Base-by-base conservation (phyloP, 2,329 filamentous ascomycete genomes). In the Claviceps cyperi region DNA sequence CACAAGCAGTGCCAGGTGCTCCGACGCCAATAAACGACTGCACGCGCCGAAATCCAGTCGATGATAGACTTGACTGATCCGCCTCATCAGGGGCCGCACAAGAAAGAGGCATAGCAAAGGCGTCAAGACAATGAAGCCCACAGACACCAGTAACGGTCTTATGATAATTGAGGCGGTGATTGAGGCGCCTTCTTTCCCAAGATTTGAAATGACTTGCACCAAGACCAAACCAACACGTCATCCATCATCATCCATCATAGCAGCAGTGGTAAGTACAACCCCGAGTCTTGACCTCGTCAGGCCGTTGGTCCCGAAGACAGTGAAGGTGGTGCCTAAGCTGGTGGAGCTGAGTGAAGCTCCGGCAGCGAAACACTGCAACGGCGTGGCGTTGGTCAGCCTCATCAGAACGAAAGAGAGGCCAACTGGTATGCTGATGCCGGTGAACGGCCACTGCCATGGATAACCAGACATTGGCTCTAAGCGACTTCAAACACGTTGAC, bases 231-330 rank as follows among this genome's bases (percentile, higher is more conserved):
- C 85, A 1, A 86, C 75, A n/a, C n/a, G n/a, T n/a, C n/a, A n/a
- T n/a, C n/a, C n/a, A 0, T 91, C 81, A 64, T 92, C 86, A 60
- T 92, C 86, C 66, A 92, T 77, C 77, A 92, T 86, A 0, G 86
- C 86, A 1, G 84, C 85, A 52, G 77, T 81, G 2, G 78, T 77
- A 0, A 89, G 70, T 0, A 92, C 76, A 66, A 79, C 51, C 67
- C 86, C 74, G 5, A 76, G 59, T 7, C 73, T 65, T 2, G 71
- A 71, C 1, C 62, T 55, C 1, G 60, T 61, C 3, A 74, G 63
- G 0, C 71, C 71, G 21, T 69, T 72, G 0, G 67, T 61, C 13
- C 65, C 60, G 0, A 76, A 63, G 4, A 76, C 67, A 2, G 78
- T 80, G 8, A 86, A 82, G 0, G 74, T 76, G 0, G 84, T 90